Base-by-base conservation (phyloP, 2,329 filamentous ascomycete genomes). In the Ophiostoma fasciatum region DNA sequence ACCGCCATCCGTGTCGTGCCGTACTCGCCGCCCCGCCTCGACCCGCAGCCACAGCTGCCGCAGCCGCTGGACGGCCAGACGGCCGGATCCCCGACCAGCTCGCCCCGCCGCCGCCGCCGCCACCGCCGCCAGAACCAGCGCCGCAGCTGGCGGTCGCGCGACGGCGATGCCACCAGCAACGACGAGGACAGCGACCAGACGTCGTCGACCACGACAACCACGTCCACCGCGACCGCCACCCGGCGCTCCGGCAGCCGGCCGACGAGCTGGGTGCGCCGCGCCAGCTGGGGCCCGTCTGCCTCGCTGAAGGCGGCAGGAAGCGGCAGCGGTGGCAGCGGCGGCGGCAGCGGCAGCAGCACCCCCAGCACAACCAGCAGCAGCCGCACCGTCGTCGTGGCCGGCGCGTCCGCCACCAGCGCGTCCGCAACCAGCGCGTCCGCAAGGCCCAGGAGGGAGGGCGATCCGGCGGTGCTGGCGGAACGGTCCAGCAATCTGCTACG, bases 1-100 rank as follows among this genome's bases (percentile, higher is more conserved):
- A 55, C 57, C 40, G 44, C 31, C 19, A 66, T 68, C 46, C 62
- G 64, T 33, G 46, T 67, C 37, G 64, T 68, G 33, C 62, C 63
- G 15, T 66, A 66, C 44, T 60, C 62, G 17, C 63, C 63, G 30
- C 61, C 62, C 7, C 56, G 57, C 33, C 51, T 54, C 31, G 54
- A 55, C 33, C 42, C 40, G 40, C 42, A 34, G 30, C 35, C 23
- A 9, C 19, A 26, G 7, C 26, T 20, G 3, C 9, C 20, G 15
- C 31, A 33, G 12, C 22, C 22, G 1, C 26, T 25, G 17, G 8
- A 31, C 8, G 32, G 28, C 19, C 13, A 17, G 5, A 14, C 33
- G 12, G 15, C 31, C 11, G 22, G 25, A 10, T 33, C 39, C 7
- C 33, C 29, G 1, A 30, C 36, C 33, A 36, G 36, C 28, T 29